Conservation (phyloP, 2,329 filamentous ascomycete genomes). For the Penicillium thymicola region DNA sequence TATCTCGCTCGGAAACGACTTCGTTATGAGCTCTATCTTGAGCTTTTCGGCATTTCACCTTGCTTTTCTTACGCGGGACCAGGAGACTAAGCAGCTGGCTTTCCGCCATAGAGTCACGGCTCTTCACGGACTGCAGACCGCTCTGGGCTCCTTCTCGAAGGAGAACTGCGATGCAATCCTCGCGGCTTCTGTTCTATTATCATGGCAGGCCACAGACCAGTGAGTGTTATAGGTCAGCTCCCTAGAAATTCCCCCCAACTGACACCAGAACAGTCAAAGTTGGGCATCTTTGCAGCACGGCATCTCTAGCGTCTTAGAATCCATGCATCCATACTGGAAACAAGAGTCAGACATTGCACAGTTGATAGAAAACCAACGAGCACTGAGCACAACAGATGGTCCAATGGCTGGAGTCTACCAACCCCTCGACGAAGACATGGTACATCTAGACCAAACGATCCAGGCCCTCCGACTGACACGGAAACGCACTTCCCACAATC, state of each 20-base stretch:
- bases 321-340: constrained; percentile 83
- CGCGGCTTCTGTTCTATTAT: constrained; percentile 84
- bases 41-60: constrained; percentile 95
- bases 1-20: constrained; percentile 75
- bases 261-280: constrained; percentile 63
- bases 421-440: constrained; percentile 62
- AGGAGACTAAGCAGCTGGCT: constrained; percentile 79
- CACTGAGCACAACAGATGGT: constrained; percentile 35
- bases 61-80: constrained; percentile 81
- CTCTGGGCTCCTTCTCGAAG: constrained; percentile 78
- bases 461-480: constrained; percentile 59
- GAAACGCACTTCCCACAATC: constrained; percentile 63
- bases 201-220: constrained; percentile 97
- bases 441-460: constrained; percentile 64
- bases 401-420: constrained; percentile 34
- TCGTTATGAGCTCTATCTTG: constrained; percentile 90
- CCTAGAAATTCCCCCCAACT: constrained; percentile 1
- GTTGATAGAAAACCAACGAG: constrained; percentile 42
- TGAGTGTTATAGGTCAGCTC: constrained; percentile 50
- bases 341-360: constrained; percentile 68
- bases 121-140: constrained; percentile 81
- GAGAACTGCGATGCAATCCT: constrained; percentile 88
- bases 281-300: constrained; percentile 94
- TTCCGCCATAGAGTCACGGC: constrained; percentile 86
- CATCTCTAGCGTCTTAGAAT: constrained; percentile 82